phyloP scores from a whole-genome alignment of 331 rosid species.

The Pyracantha coccinea region DNA sequence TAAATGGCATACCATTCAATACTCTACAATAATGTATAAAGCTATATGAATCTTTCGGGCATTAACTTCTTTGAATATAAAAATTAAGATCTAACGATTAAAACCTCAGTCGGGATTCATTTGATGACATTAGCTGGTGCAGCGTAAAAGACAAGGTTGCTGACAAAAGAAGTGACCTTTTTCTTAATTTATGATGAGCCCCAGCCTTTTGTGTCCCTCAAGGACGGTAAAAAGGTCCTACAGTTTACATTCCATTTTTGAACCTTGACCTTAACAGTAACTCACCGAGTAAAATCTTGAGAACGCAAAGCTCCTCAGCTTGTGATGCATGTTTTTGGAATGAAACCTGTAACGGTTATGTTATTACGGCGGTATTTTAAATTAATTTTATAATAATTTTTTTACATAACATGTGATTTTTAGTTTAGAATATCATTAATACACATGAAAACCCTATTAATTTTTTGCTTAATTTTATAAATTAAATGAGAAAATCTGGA shows the following conservation, averaged over 20 bases:
- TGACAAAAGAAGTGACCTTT: constrained; percentile 15
- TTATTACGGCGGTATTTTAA: not conserved
- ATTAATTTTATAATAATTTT: too few relatives aligned
- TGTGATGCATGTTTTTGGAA: not conserved
- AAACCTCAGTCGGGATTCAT: too few relatives aligned
- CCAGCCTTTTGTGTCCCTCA: constrained; percentile 2
- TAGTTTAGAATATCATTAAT: too few relatives aligned
- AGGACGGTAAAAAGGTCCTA: not conserved
- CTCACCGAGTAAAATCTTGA: not conserved
- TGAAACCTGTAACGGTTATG: accelerated
- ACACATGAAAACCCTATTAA: too few relatives aligned
- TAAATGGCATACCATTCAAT: too few relatives aligned
- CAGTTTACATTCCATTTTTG: too few relatives aligned
- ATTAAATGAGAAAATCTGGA: too few relatives aligned
- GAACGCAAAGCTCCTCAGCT: not conserved
- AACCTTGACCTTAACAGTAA: constrained; percentile 17
- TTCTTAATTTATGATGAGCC: constrained; percentile 13
- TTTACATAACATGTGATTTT: too few relatives aligned
- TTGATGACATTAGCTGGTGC: not conserved
- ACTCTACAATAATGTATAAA: too few relatives aligned
- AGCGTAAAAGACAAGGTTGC: constrained; percentile 9
- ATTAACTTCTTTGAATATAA: too few relatives aligned
- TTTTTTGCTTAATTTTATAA: too few relatives aligned
- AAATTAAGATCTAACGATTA: too few relatives aligned
- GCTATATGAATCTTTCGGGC: accelerated